Evolutionary conservation across 1,284 basidiomycete genomes (phyloP).

Genomic region (Moesziomyces parantarcticus): DNA sequence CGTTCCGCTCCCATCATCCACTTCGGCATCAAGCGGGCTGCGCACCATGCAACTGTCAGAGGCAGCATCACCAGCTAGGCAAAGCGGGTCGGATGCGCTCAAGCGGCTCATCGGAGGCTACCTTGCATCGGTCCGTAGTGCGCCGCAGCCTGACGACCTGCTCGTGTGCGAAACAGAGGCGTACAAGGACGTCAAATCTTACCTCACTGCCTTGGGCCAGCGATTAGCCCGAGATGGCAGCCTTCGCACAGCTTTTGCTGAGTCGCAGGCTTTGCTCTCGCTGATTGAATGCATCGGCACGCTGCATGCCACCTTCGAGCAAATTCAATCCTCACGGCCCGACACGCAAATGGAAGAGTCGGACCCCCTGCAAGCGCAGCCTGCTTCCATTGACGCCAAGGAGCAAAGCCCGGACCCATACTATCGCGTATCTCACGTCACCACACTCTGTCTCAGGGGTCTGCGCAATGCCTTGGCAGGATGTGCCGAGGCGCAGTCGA

Average conservation of each 20-base stretch:
- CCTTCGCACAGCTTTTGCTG: not conserved
- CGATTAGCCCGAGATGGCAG: slow-evolving; percentile 7
- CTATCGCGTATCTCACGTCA: slow-evolving; percentile 8
- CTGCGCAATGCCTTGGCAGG: slow-evolving; percentile 32
- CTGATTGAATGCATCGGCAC: not conserved
- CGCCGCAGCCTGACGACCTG: not conserved
- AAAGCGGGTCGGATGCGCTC: not conserved
- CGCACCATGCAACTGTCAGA: not conserved
- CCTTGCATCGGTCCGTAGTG: not conserved
- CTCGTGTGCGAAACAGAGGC: slow-evolving; percentile 2
- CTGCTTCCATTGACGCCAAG: not conserved
- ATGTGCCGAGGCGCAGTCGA: slow-evolving; percentile 19
- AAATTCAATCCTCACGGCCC: slow-evolving; percentile 11
- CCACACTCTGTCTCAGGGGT: slow-evolving; percentile 13
- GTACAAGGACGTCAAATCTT: slow-evolving; percentile 11
- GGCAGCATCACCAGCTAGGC: not conserved
- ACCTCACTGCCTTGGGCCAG: slow-evolving; percentile 10
- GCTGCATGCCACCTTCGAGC: slow-evolving; percentile 6
- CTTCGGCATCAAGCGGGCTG: not conserved
- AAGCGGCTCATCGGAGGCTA: not conserved
- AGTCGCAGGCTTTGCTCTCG: not conserved
- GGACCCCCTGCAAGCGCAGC: not conserved
- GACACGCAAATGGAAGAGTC: not conserved
- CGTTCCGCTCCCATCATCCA: not conserved
- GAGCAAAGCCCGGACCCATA: slow-evolving; percentile 8